Evolutionary conservation across 169 alveolate genomes (phyloP).

Genomic region (Neospora caninum): DNA sequence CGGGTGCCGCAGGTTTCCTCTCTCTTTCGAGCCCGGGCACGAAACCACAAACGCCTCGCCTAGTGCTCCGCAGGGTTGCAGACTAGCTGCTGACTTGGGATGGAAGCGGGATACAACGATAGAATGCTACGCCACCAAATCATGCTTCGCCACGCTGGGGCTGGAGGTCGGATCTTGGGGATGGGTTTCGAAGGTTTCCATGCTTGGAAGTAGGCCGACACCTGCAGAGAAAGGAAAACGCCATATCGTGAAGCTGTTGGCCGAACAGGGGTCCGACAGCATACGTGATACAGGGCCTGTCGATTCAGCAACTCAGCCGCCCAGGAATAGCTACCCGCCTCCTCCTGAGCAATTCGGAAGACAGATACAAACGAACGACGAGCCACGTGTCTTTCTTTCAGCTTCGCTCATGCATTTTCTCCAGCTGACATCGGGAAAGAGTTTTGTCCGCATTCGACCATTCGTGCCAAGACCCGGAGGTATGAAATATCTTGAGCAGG

Average conservation of each 20-base stretch:
- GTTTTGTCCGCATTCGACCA: background rate
- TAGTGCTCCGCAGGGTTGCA: too few species aligned
- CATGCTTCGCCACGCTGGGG: background rate
- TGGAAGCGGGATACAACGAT: background rate
- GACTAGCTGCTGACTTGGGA: background rate
- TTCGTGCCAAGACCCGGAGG: background rate
- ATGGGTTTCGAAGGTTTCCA: background rate
- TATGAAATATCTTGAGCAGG: background rate
- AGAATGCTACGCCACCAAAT: background rate
- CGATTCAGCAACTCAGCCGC: background rate
- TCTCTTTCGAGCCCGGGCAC: too few species aligned
- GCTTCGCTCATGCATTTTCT: background rate
- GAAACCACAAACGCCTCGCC: too few species aligned
- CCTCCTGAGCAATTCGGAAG: background rate
- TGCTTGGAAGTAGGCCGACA: background rate
- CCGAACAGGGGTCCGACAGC: background rate
- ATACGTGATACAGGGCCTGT: background rate
- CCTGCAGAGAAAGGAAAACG: background rate
- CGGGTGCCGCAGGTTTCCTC: too few species aligned
- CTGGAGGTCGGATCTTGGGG: constrained; percentile 17
- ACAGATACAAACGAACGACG: background rate
- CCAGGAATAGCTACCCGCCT: background rate
- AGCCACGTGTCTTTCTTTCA: background rate
- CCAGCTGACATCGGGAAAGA: background rate
- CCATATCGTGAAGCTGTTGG: background rate